Base-by-base conservation (phyloP, 768 basidiomycete species). In the Rhizopogon vinicolor region DNA sequence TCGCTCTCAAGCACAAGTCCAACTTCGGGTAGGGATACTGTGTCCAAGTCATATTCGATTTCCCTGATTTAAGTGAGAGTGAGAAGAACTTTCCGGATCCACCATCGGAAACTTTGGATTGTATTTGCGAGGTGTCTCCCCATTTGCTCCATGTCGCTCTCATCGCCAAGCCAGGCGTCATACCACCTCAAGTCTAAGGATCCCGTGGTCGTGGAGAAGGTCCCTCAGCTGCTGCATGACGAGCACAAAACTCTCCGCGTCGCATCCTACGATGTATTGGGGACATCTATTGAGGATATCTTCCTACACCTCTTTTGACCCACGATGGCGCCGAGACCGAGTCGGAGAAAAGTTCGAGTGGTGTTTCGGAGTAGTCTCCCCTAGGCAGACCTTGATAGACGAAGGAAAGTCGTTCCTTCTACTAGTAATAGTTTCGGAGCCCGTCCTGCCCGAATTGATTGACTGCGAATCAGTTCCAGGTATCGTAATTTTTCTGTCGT, bases 261-360 rank as follows among this genome's bases (percentile, higher is more conserved):
- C 39, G 62, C 63, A 0, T 82, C 81, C 0, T 88, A 86, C 62
- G 85, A 90, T 53, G 76, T 90, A 19, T 69, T 87, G 19, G 85
- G 87, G 10, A 85, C 89, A 0, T 82, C 87, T 7, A 85, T 93
- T 41, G 90, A 93, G 66, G 87, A 91, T 54, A 87, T 93, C 44
- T 92, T 93, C 72, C 76, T 91, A 18, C 76, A 79, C 41, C 68
- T 93, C 16, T 1, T 40, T 22, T 62, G 25, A 1, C 45, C 1
- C 43, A 33, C 14, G 71, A 78, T 28, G 69, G 74, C 14, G 58
- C 57, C 3, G 58, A 65, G 13, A 60, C 4, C 25, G 25, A 25
- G 25, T 5, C 25, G 22, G 22, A 22, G 22, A 63, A n/a, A n/a
- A 63, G 58, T 19, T 33, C 50, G 25, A 56, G 52, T 14, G 44